A percentile compares a stretch with the other conserved stretches of the same genome.
Evolutionary conservation across 352 stramenopile genomes (phyloP).

Genomic region (Phytophthora tentaculata): DNA sequence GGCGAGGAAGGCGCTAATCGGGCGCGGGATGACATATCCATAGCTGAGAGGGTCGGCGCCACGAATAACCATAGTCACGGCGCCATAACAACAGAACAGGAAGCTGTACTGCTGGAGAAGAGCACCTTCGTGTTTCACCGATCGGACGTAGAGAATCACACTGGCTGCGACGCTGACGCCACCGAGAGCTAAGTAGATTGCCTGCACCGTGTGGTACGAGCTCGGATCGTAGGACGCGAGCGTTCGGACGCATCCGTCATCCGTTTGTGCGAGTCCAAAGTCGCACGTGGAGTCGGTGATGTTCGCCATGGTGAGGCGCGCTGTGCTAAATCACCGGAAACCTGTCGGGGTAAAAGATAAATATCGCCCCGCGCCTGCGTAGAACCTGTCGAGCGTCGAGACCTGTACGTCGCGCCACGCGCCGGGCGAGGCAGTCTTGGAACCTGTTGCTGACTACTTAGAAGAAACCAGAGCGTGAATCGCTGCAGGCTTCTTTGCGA

Average conservation of each 20-base stretch:
- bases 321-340: constrained; percentile 15
- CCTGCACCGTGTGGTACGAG: constrained; percentile 40
- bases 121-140: constrained; percentile 42
- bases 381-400: constrained; percentile 10
- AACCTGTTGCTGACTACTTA: constrained; percentile 8
- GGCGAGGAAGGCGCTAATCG: constrained; percentile 46
- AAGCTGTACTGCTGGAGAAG: constrained; percentile 55
- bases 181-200: constrained; percentile 40
- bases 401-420: constrained; percentile 15
- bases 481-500: constrained; percentile 24
- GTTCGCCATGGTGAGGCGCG: constrained; percentile 32
- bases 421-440: constrained; percentile 6
- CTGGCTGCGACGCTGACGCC: constrained; percentile 35
- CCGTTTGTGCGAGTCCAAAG: constrained; percentile 39
- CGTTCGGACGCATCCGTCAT: constrained; percentile 39
- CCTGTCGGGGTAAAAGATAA: constrained; percentile 25
- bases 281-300: constrained; percentile 46
- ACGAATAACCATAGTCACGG: constrained; percentile 50
- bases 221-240: constrained; percentile 37
- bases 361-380: constrained; percentile 26
- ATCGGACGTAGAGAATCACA: constrained; percentile 45
- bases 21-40: constrained; percentile 44
- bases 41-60: constrained; percentile 52
- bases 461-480: constrained; percentile 17
- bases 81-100: constrained; percentile 50